A percentile compares a stretch with the other conserved stretches of the same genome.
Conservation (phyloP, 2,329 filamentous ascomycete species). For the Didymella keratinophila region DNA sequence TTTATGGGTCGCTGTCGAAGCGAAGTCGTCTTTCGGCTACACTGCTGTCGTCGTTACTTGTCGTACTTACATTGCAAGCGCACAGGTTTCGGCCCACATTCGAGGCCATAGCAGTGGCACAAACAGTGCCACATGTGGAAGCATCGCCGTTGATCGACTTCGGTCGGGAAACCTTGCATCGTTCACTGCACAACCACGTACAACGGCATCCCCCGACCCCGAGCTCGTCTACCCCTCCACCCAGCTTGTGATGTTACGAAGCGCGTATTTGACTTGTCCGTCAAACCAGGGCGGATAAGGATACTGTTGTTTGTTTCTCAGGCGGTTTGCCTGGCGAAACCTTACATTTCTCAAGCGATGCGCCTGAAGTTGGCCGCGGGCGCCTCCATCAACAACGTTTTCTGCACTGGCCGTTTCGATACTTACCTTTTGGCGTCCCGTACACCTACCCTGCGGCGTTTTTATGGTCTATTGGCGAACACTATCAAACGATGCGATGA, state of each 20-base stretch:
- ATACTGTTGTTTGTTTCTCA: constrained; percentile 27
- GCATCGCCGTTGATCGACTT: constrained; percentile 23
- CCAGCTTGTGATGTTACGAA: constrained; percentile 24
- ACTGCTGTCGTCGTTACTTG: neutral
- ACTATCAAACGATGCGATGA: constrained; percentile 39
- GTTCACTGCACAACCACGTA: constrained; percentile 31
- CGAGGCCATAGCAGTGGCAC: constrained; percentile 19
- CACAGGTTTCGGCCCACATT: neutral
- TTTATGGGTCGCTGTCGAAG: constrained; percentile 5
- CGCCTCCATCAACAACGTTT: constrained; percentile 20
- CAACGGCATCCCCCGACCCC: constrained; percentile 23
- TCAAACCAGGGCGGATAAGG: constrained; percentile 29
- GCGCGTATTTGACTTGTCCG: constrained; percentile 20
- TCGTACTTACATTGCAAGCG: constrained; percentile 8
- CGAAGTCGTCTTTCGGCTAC: constrained; percentile 8
- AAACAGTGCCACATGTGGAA: constrained; percentile 18
- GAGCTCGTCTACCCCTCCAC: constrained; percentile 24
- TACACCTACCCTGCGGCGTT: constrained; percentile 4
- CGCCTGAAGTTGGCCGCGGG: constrained; percentile 20
- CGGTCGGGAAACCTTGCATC: constrained; percentile 28
- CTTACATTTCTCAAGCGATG: constrained; percentile 33
- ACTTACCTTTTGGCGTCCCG: constrained; percentile 9
- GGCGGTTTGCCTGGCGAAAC: constrained; percentile 18
- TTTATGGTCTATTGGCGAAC: constrained; percentile 19
- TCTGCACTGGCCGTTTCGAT: constrained; percentile 20